Evolutionary conservation across 202 grass and related monocot species (phyloP), one percentile per base, ranked within the genome.

Genomic region (Zoysia matrella): DNA sequence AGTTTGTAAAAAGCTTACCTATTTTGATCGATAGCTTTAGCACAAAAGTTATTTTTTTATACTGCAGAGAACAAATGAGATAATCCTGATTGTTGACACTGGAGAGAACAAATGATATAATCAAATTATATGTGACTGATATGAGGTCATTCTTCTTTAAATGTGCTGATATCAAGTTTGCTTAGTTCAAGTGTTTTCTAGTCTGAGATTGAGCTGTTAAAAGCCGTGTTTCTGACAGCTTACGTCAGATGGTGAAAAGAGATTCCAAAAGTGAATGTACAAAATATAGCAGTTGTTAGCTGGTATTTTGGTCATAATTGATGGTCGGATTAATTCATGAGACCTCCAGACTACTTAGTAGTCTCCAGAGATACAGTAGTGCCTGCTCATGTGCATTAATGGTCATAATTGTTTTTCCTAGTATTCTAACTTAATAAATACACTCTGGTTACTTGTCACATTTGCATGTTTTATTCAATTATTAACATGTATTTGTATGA

Each of bases 151-250:
- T 80, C 4, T 44, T 80, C 62, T 63, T 54, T 67, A 47, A 60
- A 80, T 83, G 64, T 49, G 62, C 2, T 58, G 66, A 15, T 49
- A 76, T 64, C 42, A 4, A 52, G 47, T 82, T 81, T 81, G 10
- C 15, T 48, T 30, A 65, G 43, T 60, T 78, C 11, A 78, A 80
- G 15, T 61, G 36, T 6, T 60, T 40, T 40, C 58, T 71, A 46
- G 52, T 13, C 11, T 50, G 60, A 70, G 51, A 72, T 78, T 63
- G 16, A 69, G 43, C 70, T 83, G 45, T 36, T 77, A 10, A 77
- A 49, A 8, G 11, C 15, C 60, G 47, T 79, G 42, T 69, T 54
- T 81, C 0, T 73, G 58, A 57, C 47, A 67, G 61, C 39, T 66
- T 83, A 51, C 67, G 77, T 52, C 12, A 67, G n/a, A 73, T 52